These are phyloP conservation scores for Circinella minor DNA, from an alignment of 371 early-diverging fungal species.

Conservation along the genomic window DNA sequence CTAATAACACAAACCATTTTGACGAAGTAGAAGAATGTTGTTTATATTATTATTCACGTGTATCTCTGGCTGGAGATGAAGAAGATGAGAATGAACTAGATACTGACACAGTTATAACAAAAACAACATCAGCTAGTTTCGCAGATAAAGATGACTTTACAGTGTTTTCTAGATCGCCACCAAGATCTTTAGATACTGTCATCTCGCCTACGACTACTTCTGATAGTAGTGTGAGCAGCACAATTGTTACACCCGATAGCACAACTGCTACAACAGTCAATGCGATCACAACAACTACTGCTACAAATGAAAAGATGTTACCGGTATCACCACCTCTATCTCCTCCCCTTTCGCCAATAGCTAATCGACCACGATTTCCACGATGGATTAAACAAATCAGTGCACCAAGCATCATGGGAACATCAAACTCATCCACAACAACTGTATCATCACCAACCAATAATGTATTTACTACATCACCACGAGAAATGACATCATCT, in stretches of 20 bases:
- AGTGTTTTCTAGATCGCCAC: background rate
- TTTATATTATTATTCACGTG: background rate
- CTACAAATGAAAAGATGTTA: background rate
- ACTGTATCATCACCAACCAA: too few species aligned
- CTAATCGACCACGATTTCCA: slow-evolving; percentile 6
- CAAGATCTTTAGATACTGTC: slow-evolving; percentile 2
- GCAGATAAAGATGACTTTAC: background rate
- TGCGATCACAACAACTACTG: background rate
- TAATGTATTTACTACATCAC: background rate
- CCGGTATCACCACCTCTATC: slow-evolving; percentile 13
- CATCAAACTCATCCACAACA: background rate
- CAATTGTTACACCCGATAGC: background rate
- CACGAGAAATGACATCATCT: background rate
- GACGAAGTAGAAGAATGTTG: background rate
- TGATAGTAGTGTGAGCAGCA: too few species aligned
- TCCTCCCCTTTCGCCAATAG: slow-evolving; percentile 8
- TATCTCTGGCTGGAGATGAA: background rate
- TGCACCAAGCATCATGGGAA: background rate
- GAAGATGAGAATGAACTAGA: background rate
- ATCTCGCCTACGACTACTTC: background rate
- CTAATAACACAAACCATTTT: background rate
- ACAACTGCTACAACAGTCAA: background rate
- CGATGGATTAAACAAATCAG: slow-evolving; percentile 21
- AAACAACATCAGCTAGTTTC: background rate
- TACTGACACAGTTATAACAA: background rate